These are phyloP conservation scores for Ramularia endophylla DNA, from an alignment of 2,329 filamentous ascomycete genomes.

Conservation along the genomic window DNA sequence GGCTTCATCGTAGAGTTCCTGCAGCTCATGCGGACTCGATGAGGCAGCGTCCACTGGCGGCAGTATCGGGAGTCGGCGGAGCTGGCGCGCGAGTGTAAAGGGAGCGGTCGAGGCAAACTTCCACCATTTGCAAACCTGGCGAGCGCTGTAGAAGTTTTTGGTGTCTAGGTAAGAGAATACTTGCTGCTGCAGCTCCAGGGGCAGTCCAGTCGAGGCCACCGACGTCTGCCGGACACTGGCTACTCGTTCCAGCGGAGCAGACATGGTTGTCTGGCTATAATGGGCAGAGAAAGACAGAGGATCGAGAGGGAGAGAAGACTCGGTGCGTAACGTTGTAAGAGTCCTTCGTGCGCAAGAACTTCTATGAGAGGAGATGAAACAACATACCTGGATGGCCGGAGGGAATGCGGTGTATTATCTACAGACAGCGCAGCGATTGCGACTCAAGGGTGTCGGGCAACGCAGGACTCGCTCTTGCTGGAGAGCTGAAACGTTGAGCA, in stretches of 20 bases:
- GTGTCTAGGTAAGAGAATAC: constrained; percentile 29
- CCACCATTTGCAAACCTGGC: constrained; percentile 31
- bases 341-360: too few relatives aligned
- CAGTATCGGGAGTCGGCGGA: constrained; percentile 27
- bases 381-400: too few relatives aligned
- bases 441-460: too few relatives aligned
- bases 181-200: constrained; percentile 31
- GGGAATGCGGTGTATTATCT: too few relatives aligned
- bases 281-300: not conserved
- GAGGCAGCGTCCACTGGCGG: constrained; percentile 19
- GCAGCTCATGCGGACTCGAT: constrained; percentile 18
- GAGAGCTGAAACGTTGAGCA: too few relatives aligned
- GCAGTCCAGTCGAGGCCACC: constrained; percentile 23
- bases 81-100: constrained; percentile 25
- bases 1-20: constrained; percentile 25
- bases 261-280: constrained; percentile 2
- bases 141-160: constrained; percentile 27
- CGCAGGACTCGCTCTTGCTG: too few relatives aligned
- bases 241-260: constrained; percentile 11
- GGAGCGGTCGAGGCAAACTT: constrained; percentile 26
- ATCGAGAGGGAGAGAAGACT: not conserved
- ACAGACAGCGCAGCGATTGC: too few relatives aligned
- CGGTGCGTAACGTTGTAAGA: too few relatives aligned
- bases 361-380: too few relatives aligned
- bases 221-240: constrained; percentile 15